Evolutionary conservation across 2,329 filamentous ascomycete species (phyloP).

Genomic region (Cordyceps javanica): DNA sequence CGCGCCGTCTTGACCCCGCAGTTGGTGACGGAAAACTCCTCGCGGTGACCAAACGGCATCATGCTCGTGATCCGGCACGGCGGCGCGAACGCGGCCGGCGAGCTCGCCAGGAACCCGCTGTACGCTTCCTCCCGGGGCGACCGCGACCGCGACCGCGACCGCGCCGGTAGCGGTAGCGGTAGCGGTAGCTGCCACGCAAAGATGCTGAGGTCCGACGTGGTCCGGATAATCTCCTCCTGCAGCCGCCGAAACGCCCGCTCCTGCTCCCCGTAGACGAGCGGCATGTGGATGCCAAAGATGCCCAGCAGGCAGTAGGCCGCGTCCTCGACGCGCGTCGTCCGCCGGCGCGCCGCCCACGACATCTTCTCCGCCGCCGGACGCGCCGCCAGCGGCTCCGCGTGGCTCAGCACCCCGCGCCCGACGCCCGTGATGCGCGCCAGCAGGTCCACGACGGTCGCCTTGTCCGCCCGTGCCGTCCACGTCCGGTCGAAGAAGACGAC

Average conservation of each 20-base stretch:
- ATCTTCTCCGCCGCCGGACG: slow-evolving; percentile 1
- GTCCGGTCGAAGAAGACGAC: slow-evolving; percentile 22
- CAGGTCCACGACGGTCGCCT: not conserved
- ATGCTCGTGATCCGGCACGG: not conserved
- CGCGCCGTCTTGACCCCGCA: not conserved
- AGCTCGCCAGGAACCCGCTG: not conserved
- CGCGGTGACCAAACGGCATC: not conserved
- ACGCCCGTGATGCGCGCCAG: not conserved
- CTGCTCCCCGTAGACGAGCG: slow-evolving; percentile 23
- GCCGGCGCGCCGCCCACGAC: slow-evolving; percentile 15
- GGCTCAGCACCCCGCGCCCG: not conserved
- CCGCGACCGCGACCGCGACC: no score
- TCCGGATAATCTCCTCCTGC: slow-evolving; percentile 16
- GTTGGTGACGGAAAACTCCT: not conserved
- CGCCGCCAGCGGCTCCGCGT: not conserved
- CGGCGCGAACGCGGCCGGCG: not conserved
- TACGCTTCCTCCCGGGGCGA: not conserved
- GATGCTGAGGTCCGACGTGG: slow-evolving; percentile 9
- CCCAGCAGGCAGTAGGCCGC: slow-evolving; percentile 22
- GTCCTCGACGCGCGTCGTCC: slow-evolving; percentile 20
- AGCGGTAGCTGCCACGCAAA: slow-evolving; percentile 13
- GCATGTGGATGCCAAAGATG: slow-evolving; percentile 23
- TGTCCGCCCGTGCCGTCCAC: slow-evolving; percentile 13
- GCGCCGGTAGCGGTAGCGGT: no score
- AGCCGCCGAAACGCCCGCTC: slow-evolving; percentile 13